Evolutionary conservation across 2,329 filamentous ascomycete species (phyloP), one percentile per base, ranked within the genome.

Genomic region (Penicillium hordei): DNA sequence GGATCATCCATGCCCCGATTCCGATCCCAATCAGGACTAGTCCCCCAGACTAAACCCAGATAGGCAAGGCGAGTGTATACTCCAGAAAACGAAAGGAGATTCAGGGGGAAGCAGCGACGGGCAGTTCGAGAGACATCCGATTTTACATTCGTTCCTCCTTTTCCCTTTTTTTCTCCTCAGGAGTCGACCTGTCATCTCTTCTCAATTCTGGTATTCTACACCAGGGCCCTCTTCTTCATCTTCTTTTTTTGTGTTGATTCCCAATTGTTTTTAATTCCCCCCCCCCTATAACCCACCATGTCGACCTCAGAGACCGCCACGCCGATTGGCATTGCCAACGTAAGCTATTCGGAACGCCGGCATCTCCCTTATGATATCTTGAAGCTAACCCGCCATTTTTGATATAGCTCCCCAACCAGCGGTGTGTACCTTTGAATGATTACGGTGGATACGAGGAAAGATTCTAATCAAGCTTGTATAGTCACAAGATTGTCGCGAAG

Each of bases 251-350:
- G 58, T 55, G 58, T 61, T 56, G 36, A 55, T 57, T 52, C 57
- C 67, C 42, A 53, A 65, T 62, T 63, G 55, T 58, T 59, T 58
- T 42, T 53, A 48, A 48, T 54, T 58, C 46, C 53, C 31, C 31
- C 29, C 31, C 31, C 65, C 65, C 61, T 63, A 56, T 65, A 63
- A 56, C 62, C 46, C 68, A 72, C 58, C 65, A 87, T 87, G 84
- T 83, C 85, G 62, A 75, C 76, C 58, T 75, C 76, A 68, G 86
- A 88, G 72, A 84, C 83, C 65, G 81, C 83, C 60, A 83, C 84
- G 70, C 86, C 85, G 68, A 89, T 89, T 83, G 86, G 86, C 80
- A 89, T 89, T 85, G 86, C 86, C 82, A 88, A 89, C 76, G 85
- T 88, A 78, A 76, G 84, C 84, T 45, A 27, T 45, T 45, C 5